These are phyloP conservation scores for Paracoccidioides brasiliensis DNA, from an alignment of 2,329 filamentous ascomycete genomes.

Conservation along the genomic window DNA sequence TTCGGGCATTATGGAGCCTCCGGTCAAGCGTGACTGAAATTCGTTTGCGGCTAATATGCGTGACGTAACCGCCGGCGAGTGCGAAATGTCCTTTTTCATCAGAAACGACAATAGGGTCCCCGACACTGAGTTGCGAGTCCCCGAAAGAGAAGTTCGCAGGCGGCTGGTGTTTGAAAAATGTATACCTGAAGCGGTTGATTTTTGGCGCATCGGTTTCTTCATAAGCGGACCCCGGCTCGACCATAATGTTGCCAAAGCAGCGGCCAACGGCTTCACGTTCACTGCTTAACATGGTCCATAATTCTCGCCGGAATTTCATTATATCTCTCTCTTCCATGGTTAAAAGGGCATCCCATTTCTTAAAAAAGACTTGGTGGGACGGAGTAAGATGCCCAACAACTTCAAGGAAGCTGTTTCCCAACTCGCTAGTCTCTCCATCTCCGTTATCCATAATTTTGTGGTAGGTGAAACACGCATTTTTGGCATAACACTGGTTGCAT, in stretches of 20 bases:
- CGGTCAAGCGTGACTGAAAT: conserved; percentile 87
- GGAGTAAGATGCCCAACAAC: conserved; percentile 64
- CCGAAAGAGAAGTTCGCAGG: conserved; percentile 63
- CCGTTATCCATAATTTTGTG: conserved; percentile 83
- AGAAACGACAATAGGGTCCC: conserved; percentile 91
- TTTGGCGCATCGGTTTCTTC: conserved; percentile 60
- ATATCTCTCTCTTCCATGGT: conserved; percentile 90
- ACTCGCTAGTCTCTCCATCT: conserved; percentile 63
- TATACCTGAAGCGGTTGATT: conserved; percentile 86
- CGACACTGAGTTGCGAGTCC: conserved; percentile 74
- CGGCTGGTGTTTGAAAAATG: conserved; percentile 58
- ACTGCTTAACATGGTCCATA: conserved; percentile 89
- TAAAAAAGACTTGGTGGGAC: conserved; percentile 68
- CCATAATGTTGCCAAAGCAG: conserved; percentile 78
- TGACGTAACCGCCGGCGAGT: conserved; percentile 81
- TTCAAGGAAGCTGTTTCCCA: conserved; percentile 71
- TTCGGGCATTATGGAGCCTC: conserved; percentile 72
- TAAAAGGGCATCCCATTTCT: conserved; percentile 84
- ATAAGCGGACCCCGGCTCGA: conserved; percentile 61
- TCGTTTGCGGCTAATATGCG: conserved; percentile 56
- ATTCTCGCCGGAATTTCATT: conserved; percentile 71
- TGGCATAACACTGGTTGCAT: conserved; percentile 82
- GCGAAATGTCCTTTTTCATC: conserved; percentile 94
- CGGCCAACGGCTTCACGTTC: conserved; percentile 80
- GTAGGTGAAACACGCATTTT: conserved; percentile 82